Conservation (phyloP, 2,329 filamentous ascomycete species). For the Cadophora luteo-olivacea region DNA sequence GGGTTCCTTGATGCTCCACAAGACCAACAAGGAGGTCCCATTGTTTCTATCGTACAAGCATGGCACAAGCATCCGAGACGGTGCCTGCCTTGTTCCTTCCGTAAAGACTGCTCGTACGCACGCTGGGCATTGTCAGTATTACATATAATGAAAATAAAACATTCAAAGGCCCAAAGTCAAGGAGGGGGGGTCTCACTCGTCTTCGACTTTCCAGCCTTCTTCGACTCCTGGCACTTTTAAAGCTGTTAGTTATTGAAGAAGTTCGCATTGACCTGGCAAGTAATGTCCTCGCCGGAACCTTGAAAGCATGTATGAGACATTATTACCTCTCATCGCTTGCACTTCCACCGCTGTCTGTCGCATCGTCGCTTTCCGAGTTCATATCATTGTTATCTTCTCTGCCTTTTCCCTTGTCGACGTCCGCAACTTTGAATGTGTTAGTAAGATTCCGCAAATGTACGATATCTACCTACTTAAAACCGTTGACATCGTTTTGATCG, state of each 20-base stretch:
- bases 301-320: slow-evolving; percentile 19
- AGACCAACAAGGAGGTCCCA: slow-evolving; percentile 51
- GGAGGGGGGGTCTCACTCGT: background rate
- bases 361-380: slow-evolving; percentile 40
- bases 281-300: slow-evolving; percentile 46
- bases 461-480: slow-evolving; percentile 45
- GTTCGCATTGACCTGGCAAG: slow-evolving; percentile 16
- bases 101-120: slow-evolving; percentile 47
- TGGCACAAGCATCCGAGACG: slow-evolving; percentile 53
- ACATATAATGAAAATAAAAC: background rate
- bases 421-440: slow-evolving; percentile 25
- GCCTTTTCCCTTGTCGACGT: slow-evolving; percentile 51
- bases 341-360: slow-evolving; percentile 44
- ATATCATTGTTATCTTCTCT: slow-evolving; percentile 46
- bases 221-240: slow-evolving; percentile 29
- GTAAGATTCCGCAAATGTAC: background rate
- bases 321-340: slow-evolving; percentile 47
- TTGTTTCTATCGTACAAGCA: slow-evolving; percentile 46
- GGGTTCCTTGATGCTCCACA: slow-evolving; percentile 46
- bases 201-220: slow-evolving; percentile 43
- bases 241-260: background rate
- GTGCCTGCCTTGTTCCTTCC: slow-evolving; percentile 54
- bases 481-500: slow-evolving; percentile 52
- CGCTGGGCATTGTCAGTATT: slow-evolving; percentile 28
- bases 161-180: background rate